These are phyloP conservation scores for Zea luxurians DNA, from an alignment of 176 grass and related monocot species.

Conservation along the genomic window DNA sequence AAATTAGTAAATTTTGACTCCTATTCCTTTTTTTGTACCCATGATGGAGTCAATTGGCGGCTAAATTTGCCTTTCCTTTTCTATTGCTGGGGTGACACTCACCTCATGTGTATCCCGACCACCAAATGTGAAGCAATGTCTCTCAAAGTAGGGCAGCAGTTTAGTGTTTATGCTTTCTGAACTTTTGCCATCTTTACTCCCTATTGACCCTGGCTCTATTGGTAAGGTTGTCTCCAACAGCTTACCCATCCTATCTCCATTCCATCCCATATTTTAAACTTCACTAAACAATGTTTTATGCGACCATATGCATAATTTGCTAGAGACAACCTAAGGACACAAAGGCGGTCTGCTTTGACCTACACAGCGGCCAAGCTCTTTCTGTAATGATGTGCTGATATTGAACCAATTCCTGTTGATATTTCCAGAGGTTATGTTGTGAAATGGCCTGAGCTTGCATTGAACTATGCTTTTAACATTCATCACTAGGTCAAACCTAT, in stretches of 20 bases:
- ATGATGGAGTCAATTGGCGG: not conserved
- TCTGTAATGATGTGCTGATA: not conserved
- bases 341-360: not conserved
- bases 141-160: not conserved
- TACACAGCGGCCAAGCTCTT: not conserved
- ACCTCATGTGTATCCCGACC: not conserved
- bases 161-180: not conserved
- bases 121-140: slow-evolving; percentile 22
- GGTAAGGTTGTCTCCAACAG: not conserved
- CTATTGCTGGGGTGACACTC: not conserved
- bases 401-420: not conserved
- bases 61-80: slow-evolving; percentile 1
- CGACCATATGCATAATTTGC: too few relatives aligned
- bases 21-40: not conserved
- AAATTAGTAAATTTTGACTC: slow-evolving; percentile 2
- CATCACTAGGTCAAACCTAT: slow-evolving; percentile 9
- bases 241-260: too few relatives aligned
- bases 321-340: too few relatives aligned
- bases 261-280: too few relatives aligned
- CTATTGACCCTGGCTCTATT: not conserved
- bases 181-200: not conserved
- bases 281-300: too few relatives aligned
- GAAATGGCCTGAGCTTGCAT: slow-evolving; percentile 22
- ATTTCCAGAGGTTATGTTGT: slow-evolving; percentile 12
- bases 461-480: slow-evolving; percentile 19